Base-by-base conservation (phyloP, 441 rosid species). In the Kokia cookei region DNA sequence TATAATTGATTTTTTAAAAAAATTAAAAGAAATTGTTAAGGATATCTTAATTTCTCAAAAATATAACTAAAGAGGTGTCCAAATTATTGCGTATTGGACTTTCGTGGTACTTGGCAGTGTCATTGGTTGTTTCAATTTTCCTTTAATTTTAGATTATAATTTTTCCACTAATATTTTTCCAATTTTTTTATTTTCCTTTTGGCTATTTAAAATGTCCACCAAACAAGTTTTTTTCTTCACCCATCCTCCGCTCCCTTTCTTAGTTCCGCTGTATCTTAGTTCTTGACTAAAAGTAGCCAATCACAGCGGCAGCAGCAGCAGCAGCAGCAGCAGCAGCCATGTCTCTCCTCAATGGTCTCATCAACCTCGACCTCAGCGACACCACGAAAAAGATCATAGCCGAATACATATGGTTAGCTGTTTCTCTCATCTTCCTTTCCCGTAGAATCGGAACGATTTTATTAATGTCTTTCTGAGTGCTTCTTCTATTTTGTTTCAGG, bases 381-480 rank as follows among this genome's bases (percentile, higher is more conserved):
- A 65, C 88, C 75, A 78, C 96, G 4, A 79, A 86, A 8, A 86
- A 90, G 79, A 83, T 90, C 85, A 90, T 90, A 59, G 93, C 95
- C 47, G 96, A 92, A 78, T 90, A 92, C 77, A 77, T 89, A 61
- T 92, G 97, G 94, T 92, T 43, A 1, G 13, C 24, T 27, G n/a
- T 65, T 17, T 22, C 11, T 17, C n/a, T 14, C 22, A 1, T 47
- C 11, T 8, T 19, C 27, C 13, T 10, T 69, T 73, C 24, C 53
- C 53, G 40, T 37, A 37, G 6, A 0, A 37, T 1, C 2, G 40
- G 40, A 37, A 37, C 7, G 40, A 37, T 37, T 37, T 37, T 37
- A 37, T 37, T 37, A 37, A 37, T 37, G 40, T 37, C 40, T 37
- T 37, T 37, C 58, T 53, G 45, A 26, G 17, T 15, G n/a, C 7